Conservation (phyloP, 805 yeast genomes). For the Yarrowia sp. region DNA sequence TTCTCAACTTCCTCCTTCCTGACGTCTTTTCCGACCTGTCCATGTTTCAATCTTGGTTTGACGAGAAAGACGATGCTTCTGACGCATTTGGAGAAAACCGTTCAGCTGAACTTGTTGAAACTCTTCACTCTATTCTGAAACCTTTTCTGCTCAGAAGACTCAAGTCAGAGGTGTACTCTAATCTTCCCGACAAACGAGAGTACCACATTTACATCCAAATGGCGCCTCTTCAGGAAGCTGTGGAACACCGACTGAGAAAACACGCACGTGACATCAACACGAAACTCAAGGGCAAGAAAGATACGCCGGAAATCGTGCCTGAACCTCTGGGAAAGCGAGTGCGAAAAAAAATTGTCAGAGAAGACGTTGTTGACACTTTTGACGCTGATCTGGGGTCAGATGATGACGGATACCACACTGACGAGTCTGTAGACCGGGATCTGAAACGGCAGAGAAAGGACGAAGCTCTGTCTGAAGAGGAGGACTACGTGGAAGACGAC, state of each 20-base stretch:
- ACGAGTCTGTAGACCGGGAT: neutral
- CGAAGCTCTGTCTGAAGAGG: neutral
- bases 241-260: constrained; percentile 54
- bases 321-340: constrained; percentile 18
- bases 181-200: constrained; percentile 88
- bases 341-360: neutral
- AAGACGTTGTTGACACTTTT: constrained; percentile 26
- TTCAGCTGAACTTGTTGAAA: constrained; percentile 68
- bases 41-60: constrained; percentile 93
- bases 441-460: constrained; percentile 1
- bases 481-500: neutral
- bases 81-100: constrained; percentile 45
- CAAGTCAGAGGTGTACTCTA: constrained; percentile 71
- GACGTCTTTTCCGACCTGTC: constrained; percentile 91
- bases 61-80: constrained; percentile 58
- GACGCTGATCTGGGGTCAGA: constrained; percentile 20
- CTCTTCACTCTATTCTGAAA: constrained; percentile 83
- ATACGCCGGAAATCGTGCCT: constrained; percentile 6
- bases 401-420: neutral
- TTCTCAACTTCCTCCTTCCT: constrained; percentile 88
- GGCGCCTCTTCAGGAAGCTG: constrained; percentile 65
- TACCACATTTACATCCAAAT: constrained; percentile 78
- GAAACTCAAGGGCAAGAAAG: neutral
- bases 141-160: constrained; percentile 87
- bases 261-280: constrained; percentile 6